Percentiles rank a stretch among this genome's conserved stretches.
phyloP scores from a whole-genome alignment of 2,329 filamentous ascomycete genomes.

The Periglandula ipomoeae region DNA sequence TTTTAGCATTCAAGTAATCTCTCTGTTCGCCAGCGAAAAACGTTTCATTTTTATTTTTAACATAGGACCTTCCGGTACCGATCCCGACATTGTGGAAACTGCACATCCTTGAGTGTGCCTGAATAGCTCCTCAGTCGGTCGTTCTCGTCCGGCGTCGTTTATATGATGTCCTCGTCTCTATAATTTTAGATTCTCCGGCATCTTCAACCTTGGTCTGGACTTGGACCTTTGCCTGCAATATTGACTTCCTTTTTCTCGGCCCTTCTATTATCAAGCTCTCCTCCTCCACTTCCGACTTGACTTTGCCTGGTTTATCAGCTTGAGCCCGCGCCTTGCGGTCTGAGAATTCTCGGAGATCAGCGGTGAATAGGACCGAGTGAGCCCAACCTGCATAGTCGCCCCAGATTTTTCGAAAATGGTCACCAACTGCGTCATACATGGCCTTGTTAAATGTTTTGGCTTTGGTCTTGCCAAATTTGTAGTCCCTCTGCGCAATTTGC shows the following conservation, averaged over 20 bases:
- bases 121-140: not conserved
- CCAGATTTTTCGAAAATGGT: slow-evolving; percentile 85
- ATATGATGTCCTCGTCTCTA: slow-evolving; percentile 16
- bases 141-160: slow-evolving; percentile 20
- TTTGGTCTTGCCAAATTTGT: slow-evolving; percentile 81
- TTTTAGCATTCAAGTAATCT: too few relatives aligned
- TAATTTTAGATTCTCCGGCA: slow-evolving; percentile 11
- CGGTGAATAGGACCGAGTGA: slow-evolving; percentile 92
- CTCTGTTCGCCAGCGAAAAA: too few relatives aligned
- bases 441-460: slow-evolving; percentile 77
- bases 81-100: too few relatives aligned
- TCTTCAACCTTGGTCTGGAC: slow-evolving; percentile 14
- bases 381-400: slow-evolving; percentile 94
- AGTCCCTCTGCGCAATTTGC: slow-evolving; percentile 96
- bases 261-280: slow-evolving; percentile 16
- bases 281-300: slow-evolving; percentile 9
- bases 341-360: slow-evolving; percentile 79
- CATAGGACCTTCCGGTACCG: too few relatives aligned
- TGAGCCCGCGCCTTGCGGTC: slow-evolving; percentile 37
- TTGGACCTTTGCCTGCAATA: slow-evolving; percentile 11
- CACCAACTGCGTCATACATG: slow-evolving; percentile 82
- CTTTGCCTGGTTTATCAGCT: not conserved
- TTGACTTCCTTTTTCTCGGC: slow-evolving; percentile 18
- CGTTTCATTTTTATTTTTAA: too few relatives aligned
- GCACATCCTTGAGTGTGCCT: not conserved